Percentiles rank a stretch among this genome's conserved stretches.
phyloP scores from a whole-genome alignment of 331 rosid species.

The Dryas integrifolia region DNA sequence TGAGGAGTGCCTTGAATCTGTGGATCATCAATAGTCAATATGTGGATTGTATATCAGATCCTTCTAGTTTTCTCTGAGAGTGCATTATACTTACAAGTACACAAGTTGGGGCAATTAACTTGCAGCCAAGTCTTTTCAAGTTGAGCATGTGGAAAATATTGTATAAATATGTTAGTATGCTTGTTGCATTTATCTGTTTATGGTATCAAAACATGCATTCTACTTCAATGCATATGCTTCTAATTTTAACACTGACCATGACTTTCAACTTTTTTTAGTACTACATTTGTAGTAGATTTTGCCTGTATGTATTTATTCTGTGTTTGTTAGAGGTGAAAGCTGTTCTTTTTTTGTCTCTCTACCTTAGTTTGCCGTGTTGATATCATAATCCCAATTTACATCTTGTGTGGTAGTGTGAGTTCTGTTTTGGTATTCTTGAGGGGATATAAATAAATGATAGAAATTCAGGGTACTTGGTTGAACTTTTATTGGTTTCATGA shows the following conservation, averaged over 20 bases:
- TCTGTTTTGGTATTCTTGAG: not conserved
- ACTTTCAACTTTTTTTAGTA: not conserved
- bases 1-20: not conserved
- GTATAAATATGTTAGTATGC: not conserved
- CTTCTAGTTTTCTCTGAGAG: not conserved
- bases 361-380: not conserved
- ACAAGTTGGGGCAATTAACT: not conserved
- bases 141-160: not conserved
- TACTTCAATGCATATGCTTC: not conserved
- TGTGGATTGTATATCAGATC: constrained; percentile 2
- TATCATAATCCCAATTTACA: not conserved
- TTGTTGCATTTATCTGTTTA: not conserved
- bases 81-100: not conserved
- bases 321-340: not conserved
- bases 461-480: not conserved
- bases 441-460: not conserved
- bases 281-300: not conserved
- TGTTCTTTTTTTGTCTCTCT: not conserved
- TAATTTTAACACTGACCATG: not conserved
- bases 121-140: not conserved
- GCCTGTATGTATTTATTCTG: not conserved
- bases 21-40: constrained; percentile 8
- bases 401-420: not conserved
- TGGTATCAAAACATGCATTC: not conserved
- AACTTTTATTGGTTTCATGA: constrained; percentile 49